Percentiles rank a stretch among this genome's conserved stretches.
Evolutionary conservation across 2,329 filamentous ascomycete genomes (phyloP).

Genomic region (Alternaria arbusti): DNA sequence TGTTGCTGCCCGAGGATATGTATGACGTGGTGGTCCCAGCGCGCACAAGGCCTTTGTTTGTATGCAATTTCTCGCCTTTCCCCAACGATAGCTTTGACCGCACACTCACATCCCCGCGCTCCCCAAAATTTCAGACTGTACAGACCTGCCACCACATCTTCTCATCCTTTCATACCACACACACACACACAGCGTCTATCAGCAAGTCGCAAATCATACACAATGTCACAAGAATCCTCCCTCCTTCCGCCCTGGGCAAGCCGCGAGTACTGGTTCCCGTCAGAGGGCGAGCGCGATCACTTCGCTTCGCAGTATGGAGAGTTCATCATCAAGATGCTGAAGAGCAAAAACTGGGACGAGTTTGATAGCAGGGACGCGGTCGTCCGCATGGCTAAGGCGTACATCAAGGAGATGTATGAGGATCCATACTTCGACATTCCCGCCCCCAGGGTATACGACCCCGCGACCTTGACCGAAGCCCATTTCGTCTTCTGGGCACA

Average conservation of each 20-base stretch:
- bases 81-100: background rate
- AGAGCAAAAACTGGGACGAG: background rate
- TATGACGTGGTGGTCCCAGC: background rate
- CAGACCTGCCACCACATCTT: background rate
- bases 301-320: background rate
- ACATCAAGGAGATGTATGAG: background rate
- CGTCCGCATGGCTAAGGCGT: background rate
- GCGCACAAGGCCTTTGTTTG: background rate
- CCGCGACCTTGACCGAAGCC: background rate
- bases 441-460: background rate
- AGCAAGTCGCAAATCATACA: background rate
- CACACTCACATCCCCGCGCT: background rate
- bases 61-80: background rate
- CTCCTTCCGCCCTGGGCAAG: background rate
- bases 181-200: background rate
- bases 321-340: background rate
- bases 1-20: background rate
- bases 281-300: background rate
- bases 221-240: background rate
- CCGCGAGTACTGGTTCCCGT: background rate
- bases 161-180: background rate
- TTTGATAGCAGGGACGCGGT: background rate
- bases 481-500: constrained; percentile 1
- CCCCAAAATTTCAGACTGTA: background rate
- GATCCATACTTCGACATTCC: background rate